Base-by-base conservation (phyloP, 495 filamentous ascomycete species). In the Xylaria castorea region DNA sequence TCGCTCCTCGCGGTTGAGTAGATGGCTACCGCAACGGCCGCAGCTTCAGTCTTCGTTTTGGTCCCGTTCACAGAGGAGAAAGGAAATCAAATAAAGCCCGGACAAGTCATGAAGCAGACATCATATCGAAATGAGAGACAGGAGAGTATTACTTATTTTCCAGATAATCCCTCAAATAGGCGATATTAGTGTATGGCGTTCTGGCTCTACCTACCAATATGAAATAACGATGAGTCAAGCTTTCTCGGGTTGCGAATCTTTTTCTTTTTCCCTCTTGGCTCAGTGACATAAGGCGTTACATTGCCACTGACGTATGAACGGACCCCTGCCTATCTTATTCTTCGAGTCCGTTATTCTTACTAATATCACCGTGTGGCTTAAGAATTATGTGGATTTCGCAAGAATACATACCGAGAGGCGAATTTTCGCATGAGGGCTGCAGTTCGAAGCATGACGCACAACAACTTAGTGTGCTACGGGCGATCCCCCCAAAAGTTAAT, bases 1-100 rank as follows among this genome's bases (percentile, higher is more conserved):
- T 61, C 51, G 70, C 51, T 53, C 70, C 30, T 46, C 38, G 50
- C 62, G 51, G 70, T 67, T 72, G 50, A 66, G 25, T 25, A 67
- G 62, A 14, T n/a, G 25, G 46, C 61, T 55, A 5, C 48, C 32
- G 60, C 44, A 53, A n/a, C 14, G 44, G 68, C 46, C 68, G 38
- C 69, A 34, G 36, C 42, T 46, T 42, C 36, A 36, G 36, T 22
- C 60, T 3, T 44, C 61, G 36, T 34, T 42, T 71, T 11, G 51
- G 32, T 4, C 44, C 58, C 32, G 48, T 42, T 50, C 34, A 71
- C 34, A 48, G 61, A 46, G 36, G 46, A 25, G 5, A 42, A 46
- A 42, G 25, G 25, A 40, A 60, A 34, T 50, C 9, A 55, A 18
- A 65, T 27, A 34, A 46, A 65, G 3, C 36, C 6, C 48, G 18